A percentile compares a stretch with the other conserved stretches of the same genome.
Evolutionary conservation across 805 yeast species (phyloP).

Genomic region (Candida dajiaensis): DNA sequence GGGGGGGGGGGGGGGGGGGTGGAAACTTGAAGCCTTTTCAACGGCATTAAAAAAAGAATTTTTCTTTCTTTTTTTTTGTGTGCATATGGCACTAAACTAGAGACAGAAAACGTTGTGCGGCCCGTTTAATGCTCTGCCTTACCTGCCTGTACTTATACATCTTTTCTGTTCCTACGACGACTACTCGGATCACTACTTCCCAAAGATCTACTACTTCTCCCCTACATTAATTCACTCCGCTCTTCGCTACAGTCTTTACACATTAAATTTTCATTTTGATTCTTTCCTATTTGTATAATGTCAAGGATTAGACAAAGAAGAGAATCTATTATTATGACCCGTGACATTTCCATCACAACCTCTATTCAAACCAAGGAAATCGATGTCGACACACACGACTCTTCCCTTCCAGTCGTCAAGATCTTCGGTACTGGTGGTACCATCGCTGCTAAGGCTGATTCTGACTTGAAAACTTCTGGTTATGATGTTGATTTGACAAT

Average conservation of each 20-base stretch:
- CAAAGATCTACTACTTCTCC: no score
- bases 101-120: no score
- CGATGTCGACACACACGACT: conserved; percentile 20
- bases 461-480: conserved; percentile 46
- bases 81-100: not conserved
- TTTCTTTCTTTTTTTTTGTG: no score
- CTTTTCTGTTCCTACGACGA: no score
- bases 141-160: no score
- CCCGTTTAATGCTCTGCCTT: no score
- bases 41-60: not conserved
- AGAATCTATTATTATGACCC: conserved; percentile 3
- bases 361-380: conserved; percentile 19
- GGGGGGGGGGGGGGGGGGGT: no score
- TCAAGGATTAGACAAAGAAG: not conserved
- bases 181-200: not conserved
- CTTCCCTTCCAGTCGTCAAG: conserved; percentile 30
- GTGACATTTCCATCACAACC: conserved; percentile 23
- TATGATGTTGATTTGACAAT: conserved; percentile 48
- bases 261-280: not conserved
- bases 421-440: conserved; percentile 59
- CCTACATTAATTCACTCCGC: no score
- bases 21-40: no score
- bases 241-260: not conserved
- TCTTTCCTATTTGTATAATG: not conserved
- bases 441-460: conserved; percentile 47